phyloP scores from a whole-genome alignment of 257 asterid genomes.

The Eucommia ulmoides region DNA sequence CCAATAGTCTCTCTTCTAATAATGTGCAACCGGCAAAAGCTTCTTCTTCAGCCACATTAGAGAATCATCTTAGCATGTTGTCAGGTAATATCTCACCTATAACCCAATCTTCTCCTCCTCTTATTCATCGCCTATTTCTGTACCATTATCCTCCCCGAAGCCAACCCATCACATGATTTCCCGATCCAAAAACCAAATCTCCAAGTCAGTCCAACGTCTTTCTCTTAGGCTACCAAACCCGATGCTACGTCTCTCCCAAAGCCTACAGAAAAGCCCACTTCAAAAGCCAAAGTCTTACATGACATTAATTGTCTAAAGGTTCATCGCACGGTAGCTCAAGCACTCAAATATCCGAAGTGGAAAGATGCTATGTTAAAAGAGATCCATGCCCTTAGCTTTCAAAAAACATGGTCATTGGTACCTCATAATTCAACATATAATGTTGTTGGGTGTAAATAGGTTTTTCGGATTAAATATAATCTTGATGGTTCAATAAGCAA shows the following conservation, averaged over 20 bases:
- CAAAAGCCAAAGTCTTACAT: neutral
- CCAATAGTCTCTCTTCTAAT: neutral
- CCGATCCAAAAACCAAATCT: neutral
- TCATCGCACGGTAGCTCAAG: neutral
- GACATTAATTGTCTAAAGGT: no score
- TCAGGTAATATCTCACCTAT: neutral
- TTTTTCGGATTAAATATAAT: neutral
- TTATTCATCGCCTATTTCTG: neutral
- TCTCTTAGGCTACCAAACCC: neutral
- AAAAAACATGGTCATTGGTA: neutral
- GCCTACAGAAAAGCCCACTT: neutral
- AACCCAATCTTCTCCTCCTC: neutral
- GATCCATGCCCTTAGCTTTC: neutral
- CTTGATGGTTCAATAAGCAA: neutral
- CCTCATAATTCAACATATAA: neutral
- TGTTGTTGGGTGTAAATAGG: neutral
- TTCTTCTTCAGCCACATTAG: neutral
- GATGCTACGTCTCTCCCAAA: neutral
- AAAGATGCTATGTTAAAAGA: neutral
- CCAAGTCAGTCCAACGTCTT: neutral
- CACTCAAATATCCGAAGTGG: neutral
- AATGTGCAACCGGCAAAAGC: no score
- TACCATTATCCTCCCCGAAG: neutral
- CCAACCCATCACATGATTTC: neutral
- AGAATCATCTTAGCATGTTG: neutral